phyloP scores from a whole-genome alignment of 306 rosid genomes.

The Sicyos baderoa region DNA sequence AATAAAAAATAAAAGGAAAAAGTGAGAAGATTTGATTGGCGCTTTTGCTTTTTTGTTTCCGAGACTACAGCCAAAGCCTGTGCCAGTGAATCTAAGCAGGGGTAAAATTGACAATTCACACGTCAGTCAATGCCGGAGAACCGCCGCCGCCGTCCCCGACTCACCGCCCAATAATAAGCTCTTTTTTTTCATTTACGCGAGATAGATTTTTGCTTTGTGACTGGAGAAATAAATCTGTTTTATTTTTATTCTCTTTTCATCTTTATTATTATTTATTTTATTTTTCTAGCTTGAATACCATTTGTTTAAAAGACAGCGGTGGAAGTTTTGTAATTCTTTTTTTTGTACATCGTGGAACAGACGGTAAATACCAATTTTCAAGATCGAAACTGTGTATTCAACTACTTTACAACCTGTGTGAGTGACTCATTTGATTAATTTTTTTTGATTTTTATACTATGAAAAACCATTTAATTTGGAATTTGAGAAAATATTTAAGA shows the following conservation, averaged over 20 bases:
- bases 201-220: background rate
- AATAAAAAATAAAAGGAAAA: constrained; percentile 25
- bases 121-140: background rate
- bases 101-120: background rate
- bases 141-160: background rate
- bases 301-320: background rate
- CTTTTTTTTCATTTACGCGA: background rate
- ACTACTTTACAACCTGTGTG: too few relatives aligned
- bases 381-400: too few relatives aligned
- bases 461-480: too few relatives aligned
- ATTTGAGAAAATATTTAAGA: too few relatives aligned
- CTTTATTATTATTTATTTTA: background rate
- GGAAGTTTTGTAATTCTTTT: background rate
- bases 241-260: background rate
- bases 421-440: too few relatives aligned
- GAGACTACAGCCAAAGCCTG: constrained; percentile 14
- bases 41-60: constrained; percentile 71
- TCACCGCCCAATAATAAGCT: background rate
- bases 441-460: too few relatives aligned
- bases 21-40: constrained; percentile 35
- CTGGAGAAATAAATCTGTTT: background rate
- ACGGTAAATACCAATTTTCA: too few relatives aligned
- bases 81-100: background rate
- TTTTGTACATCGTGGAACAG: too few relatives aligned
- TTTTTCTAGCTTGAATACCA: background rate